Base-by-base conservation (phyloP, 345 rosid genomes). In the Leavenworthia alabamica region DNA sequence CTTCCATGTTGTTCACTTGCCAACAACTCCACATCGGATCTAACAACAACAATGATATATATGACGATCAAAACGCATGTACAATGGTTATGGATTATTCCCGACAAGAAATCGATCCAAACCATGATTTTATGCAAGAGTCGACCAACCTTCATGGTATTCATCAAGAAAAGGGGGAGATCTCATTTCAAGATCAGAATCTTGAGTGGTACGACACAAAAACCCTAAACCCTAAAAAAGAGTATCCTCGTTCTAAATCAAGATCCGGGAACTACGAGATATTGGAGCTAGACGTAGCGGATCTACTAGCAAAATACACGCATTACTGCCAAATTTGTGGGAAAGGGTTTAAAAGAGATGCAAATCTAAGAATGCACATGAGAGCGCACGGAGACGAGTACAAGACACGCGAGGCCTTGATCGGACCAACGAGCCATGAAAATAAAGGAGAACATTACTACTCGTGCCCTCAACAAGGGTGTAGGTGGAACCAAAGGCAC, bases 301-400 rank as follows among this genome's bases (percentile, higher is more conserved):
- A 85, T 43, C 64, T 90, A 19, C 57, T 90, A 33, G 96, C 97
- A 0, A 90, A 88, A 72, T 90, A 85, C 75, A 83, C 91, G 4
- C 97, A 90, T 78, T 82, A 85, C 48, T 90, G 97, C 60, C 82
- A 77, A 0, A 86, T 93, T 49, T 93, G 99, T 54, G 99, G 99
- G n/a, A 93, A 93, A 51, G 99, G 99, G 29, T 93, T 93, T 62
- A 93, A 93, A 73, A 80, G 99, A 68, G 99, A 93, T 33, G 99
- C 99, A 0, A 93, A 93, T 68, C 72, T 93, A 46, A 78, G 99
- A 16, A 93, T 93, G 99, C 99, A 93, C 68, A 93, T 93, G 99
- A 77, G 99, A 77, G 99, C 97, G 7, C 99, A 93, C 14, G 99
- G 99, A 4, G 97, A 93, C 13, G 96, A 93, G 78, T 93, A 93